phyloP scores from a whole-genome alignment of 768 basidiomycete genomes.

The Hysterangium stoloniferum region DNA sequence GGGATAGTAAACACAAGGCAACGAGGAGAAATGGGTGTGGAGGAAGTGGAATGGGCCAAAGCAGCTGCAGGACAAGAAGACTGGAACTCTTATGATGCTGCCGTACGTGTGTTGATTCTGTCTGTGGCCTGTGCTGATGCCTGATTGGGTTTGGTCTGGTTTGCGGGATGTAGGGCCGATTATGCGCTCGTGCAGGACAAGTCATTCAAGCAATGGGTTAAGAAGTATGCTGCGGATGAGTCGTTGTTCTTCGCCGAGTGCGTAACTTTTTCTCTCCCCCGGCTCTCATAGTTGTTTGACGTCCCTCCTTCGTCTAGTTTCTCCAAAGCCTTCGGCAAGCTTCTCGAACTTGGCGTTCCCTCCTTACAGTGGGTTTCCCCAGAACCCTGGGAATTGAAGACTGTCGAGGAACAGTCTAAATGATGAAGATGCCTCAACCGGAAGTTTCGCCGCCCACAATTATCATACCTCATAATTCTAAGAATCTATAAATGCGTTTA shows the following conservation, averaged over 20 bases:
- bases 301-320: conserved; percentile 47
- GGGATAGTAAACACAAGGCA: too few relatives aligned
- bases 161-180: conserved; percentile 52
- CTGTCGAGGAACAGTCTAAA: conserved; percentile 35
- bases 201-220: conserved; percentile 81
- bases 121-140: too few relatives aligned
- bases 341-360: conserved; percentile 94
- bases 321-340: conserved; percentile 62
- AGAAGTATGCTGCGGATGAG: conserved; percentile 80
- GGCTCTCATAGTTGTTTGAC: background rate
- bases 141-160: background rate
- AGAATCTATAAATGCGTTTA: too few relatives aligned
- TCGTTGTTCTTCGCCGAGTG: conserved; percentile 93
- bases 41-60: conserved; percentile 92
- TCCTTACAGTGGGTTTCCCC: conserved; percentile 59
- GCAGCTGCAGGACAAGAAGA: conserved; percentile 90
- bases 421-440: too few relatives aligned
- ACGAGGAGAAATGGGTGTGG: conserved; percentile 91
- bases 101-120: too few relatives aligned
- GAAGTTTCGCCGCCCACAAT: too few relatives aligned
- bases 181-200: conserved; percentile 87
- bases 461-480: too few relatives aligned
- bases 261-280: conserved; percentile 23
- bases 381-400: conserved; percentile 72
- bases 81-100: conserved; percentile 88